A percentile compares a stretch with the other conserved stretches of the same genome.
phyloP scores from a whole-genome alignment of 164 flowering plant genomes.

The Piper longum region DNA sequence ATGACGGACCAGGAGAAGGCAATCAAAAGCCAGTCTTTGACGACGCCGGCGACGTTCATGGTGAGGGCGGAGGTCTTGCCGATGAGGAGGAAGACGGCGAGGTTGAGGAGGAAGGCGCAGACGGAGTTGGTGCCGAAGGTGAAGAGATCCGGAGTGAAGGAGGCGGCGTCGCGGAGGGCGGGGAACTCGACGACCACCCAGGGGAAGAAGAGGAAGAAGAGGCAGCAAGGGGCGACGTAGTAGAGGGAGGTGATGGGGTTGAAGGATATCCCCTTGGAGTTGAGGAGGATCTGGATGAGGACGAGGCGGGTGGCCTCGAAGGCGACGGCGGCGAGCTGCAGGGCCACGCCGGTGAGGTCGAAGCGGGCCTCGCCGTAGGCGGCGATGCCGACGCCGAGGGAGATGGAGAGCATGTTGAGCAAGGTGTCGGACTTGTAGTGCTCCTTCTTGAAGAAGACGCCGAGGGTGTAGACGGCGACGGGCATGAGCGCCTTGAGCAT shows the following conservation, averaged over 20 bases:
- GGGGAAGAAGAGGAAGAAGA: slow-evolving; percentile 24
- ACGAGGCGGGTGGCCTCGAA: slow-evolving; percentile 38
- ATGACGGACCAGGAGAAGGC: slow-evolving; percentile 41
- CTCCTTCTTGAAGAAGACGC: slow-evolving; percentile 22
- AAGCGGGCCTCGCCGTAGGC: slow-evolving; percentile 40
- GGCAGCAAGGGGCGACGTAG: slow-evolving; percentile 37
- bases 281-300: slow-evolving; percentile 30
- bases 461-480: slow-evolving; percentile 37
- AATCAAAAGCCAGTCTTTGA: slow-evolving; percentile 37
- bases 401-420: slow-evolving; percentile 31
- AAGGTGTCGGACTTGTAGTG: slow-evolving; percentile 16
- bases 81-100: slow-evolving; percentile 29
- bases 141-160: slow-evolving; percentile 20
- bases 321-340: slow-evolving; percentile 30
- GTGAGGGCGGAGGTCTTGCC: slow-evolving; percentile 37
- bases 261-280: slow-evolving; percentile 24
- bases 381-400: slow-evolving; percentile 34
- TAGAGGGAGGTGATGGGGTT: slow-evolving; percentile 34
- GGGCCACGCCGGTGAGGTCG: slow-evolving; percentile 23
- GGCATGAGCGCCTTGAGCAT: slow-evolving; percentile 47
- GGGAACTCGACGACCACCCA: slow-evolving; percentile 33
- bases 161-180: slow-evolving; percentile 15
- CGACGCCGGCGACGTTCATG: slow-evolving; percentile 42
- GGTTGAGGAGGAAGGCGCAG: slow-evolving; percentile 30
- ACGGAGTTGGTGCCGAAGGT: slow-evolving; percentile 32